Evolutionary conservation across 106 monocot genomes (phyloP), one percentile per base, ranked within the genome.

Genomic region (Agapanthus africanus): DNA sequence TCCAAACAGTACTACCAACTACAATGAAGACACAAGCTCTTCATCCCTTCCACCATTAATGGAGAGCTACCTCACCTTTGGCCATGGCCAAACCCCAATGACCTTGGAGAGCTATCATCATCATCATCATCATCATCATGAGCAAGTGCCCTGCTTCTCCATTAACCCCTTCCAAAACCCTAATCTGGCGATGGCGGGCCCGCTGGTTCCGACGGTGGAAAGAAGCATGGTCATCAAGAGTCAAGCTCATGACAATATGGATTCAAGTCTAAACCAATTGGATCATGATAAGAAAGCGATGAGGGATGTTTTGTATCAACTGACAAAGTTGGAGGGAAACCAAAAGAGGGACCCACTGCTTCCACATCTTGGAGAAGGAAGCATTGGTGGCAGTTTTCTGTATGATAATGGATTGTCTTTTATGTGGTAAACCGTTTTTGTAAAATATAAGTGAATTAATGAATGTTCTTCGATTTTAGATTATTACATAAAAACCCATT

Each of bases 121-220:
- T n/a, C n/a, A n/a, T n/a, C n/a, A n/a, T n/a, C n/a, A n/a, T n/a
- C n/a, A n/a, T n/a, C n/a, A n/a, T 7, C 19, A 47, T 62, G 40
- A 83, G 70, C 88, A 85, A 73, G 88, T 93, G 83, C 75, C 92
- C 85, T 93, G 93, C 92, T 93, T 93, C 92, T 93, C 92, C 83
- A 83, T 34, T 65, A 61, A 19, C 32, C 54, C n/a, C 30, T 61
- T 52, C 11, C 44, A 41, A 66, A 26, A 11, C 18, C 26, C 70
- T n/a, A n/a, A n/a, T n/a, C n/a, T n/a, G 54, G 71, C 9, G 87
- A 83, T 32, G 80, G 80, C 22, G 80, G 28, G 28, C 56, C 56
- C 26, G 15, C 56, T 30, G 56, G 1, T 19, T 1, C 19, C 21
- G 50, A 2, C 22, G 22, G 9, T 30, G 4, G 56, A 19, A 10